These are phyloP conservation scores for Didymella sp. DNA, from an alignment of 2,329 filamentous ascomycete genomes.

Conservation along the genomic window DNA sequence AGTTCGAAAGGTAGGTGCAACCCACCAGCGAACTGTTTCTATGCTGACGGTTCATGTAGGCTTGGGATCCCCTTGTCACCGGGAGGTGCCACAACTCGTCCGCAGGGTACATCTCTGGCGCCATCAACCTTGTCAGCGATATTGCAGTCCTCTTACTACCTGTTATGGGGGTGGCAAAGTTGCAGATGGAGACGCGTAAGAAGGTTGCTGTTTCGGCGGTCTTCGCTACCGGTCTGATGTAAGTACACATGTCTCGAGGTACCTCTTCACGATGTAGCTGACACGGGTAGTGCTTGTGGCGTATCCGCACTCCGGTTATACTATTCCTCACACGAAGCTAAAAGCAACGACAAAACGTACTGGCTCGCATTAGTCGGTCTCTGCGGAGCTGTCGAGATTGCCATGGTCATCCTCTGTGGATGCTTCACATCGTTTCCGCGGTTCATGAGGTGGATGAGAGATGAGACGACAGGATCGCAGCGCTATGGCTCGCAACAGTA, in stretches of 20 bases:
- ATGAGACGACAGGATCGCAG: background rate
- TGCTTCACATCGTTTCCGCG: constrained; percentile 26
- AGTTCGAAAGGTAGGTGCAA: background rate
- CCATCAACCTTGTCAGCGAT: constrained; percentile 19
- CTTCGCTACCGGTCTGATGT: constrained; percentile 10
- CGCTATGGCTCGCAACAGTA: background rate
- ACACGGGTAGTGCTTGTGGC: background rate
- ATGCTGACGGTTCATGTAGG: constrained; percentile 26
- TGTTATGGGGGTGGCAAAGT: background rate
- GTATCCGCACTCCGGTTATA: constrained; percentile 9
- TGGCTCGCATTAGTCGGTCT: constrained; percentile 18
- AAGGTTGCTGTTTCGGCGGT: constrained; percentile 10
- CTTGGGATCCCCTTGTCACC: constrained; percentile 22
- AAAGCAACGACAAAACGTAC: constrained; percentile 23
- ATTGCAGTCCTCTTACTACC: constrained; percentile 30
- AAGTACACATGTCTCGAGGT: background rate
- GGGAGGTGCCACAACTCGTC: constrained; percentile 28
- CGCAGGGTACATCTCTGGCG: constrained; percentile 4
- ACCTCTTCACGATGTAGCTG: background rate
- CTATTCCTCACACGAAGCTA: constrained; percentile 1
- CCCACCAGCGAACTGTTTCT: background rate
- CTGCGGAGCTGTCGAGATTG: constrained; percentile 13
- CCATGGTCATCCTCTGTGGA: constrained; percentile 24
- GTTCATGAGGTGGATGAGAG: constrained; percentile 14
- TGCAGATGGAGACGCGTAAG: constrained; percentile 10